Evolutionary conservation across 495 filamentous ascomycete genomes (phyloP).

Genomic region (Penicillium flavigenum): DNA sequence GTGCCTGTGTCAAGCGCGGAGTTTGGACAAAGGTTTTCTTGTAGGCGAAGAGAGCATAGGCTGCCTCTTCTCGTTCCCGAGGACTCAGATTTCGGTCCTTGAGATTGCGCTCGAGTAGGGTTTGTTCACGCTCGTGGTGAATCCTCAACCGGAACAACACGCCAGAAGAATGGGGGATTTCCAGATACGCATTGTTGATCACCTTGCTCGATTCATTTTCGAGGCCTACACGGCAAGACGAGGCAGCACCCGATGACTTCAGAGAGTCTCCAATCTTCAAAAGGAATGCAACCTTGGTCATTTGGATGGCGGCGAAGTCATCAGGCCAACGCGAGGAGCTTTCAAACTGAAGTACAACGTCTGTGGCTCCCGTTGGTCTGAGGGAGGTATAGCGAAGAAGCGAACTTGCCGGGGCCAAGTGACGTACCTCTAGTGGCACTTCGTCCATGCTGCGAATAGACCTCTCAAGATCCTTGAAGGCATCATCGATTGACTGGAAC

Average conservation of each 20-base stretch:
- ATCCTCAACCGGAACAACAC: conserved; percentile 56
- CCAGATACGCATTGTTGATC: conserved; percentile 79
- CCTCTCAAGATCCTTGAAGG: conserved; percentile 69
- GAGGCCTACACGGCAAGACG: conserved; percentile 66
- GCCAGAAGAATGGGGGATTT: conserved; percentile 70
- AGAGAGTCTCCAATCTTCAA: conserved; percentile 75
- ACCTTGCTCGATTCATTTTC: conserved; percentile 68
- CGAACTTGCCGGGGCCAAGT: conserved; percentile 68
- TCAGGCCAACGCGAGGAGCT: conserved; percentile 93
- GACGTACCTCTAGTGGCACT: conserved; percentile 75
- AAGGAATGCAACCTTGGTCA: conserved; percentile 90
- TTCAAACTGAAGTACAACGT: conserved; percentile 86
- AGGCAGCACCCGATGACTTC: conserved; percentile 47
- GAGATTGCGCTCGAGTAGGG: conserved; percentile 71
- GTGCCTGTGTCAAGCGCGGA: conserved; percentile 76
- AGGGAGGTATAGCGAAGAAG: conserved; percentile 73
- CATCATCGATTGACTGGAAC: conserved; percentile 59
- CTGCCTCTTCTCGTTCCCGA: conserved; percentile 61
- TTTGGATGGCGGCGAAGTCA: conserved; percentile 82
- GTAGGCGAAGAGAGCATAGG: conserved; percentile 65
- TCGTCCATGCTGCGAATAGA: conserved; percentile 73
- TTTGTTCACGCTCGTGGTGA: conserved; percentile 80
- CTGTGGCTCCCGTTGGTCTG: conserved; percentile 48
- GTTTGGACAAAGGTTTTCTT: conserved; percentile 67
- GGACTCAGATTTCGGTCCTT: conserved; percentile 67